phyloP scores from a whole-genome alignment of 2,329 filamentous ascomycete genomes.

The Alternaria brassicae region DNA sequence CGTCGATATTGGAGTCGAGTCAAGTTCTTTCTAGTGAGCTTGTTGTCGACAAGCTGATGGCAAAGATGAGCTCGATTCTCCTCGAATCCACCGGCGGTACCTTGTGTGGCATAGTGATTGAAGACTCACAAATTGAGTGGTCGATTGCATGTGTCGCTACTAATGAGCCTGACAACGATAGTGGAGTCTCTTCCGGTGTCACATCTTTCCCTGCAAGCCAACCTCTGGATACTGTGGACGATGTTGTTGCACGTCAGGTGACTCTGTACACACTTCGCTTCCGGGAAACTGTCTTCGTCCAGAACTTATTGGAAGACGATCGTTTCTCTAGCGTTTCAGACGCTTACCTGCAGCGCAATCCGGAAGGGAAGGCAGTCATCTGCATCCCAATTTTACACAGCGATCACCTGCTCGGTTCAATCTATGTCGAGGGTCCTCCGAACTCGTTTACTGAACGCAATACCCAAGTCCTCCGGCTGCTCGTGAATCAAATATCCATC shows the following conservation, averaged over 20 bases:
- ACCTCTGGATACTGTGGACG: slow-evolving; percentile 67
- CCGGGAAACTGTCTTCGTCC: slow-evolving; percentile 75
- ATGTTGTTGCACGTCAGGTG: slow-evolving; percentile 76
- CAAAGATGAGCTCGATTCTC: slow-evolving; percentile 83
- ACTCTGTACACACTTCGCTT: slow-evolving; percentile 80
- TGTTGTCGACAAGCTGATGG: slow-evolving; percentile 75
- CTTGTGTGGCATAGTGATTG: slow-evolving; percentile 75
- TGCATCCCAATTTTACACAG: slow-evolving; percentile 81
- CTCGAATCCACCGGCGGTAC: slow-evolving; percentile 78
- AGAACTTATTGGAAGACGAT: slow-evolving; percentile 76
- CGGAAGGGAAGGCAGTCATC: slow-evolving; percentile 75
- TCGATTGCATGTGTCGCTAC: slow-evolving; percentile 77
- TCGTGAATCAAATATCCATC: slow-evolving; percentile 78
- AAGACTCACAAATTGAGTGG: slow-evolving; percentile 71
- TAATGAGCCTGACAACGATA: slow-evolving; percentile 59
- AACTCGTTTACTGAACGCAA: slow-evolving; percentile 78
- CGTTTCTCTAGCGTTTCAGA: slow-evolving; percentile 78
- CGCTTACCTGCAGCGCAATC: slow-evolving; percentile 71
- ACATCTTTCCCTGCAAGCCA: slow-evolving; percentile 71
- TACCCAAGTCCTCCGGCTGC: slow-evolving; percentile 63
- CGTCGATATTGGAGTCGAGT: slow-evolving; percentile 78
- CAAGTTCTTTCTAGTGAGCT: slow-evolving; percentile 82
- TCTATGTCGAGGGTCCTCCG: slow-evolving; percentile 80
- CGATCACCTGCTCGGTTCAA: slow-evolving; percentile 72
- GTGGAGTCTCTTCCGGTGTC: slow-evolving; percentile 56